These are phyloP conservation scores for Saturnispora ahearnii DNA, from an alignment of 805 yeast species.

Conservation along the genomic window DNA sequence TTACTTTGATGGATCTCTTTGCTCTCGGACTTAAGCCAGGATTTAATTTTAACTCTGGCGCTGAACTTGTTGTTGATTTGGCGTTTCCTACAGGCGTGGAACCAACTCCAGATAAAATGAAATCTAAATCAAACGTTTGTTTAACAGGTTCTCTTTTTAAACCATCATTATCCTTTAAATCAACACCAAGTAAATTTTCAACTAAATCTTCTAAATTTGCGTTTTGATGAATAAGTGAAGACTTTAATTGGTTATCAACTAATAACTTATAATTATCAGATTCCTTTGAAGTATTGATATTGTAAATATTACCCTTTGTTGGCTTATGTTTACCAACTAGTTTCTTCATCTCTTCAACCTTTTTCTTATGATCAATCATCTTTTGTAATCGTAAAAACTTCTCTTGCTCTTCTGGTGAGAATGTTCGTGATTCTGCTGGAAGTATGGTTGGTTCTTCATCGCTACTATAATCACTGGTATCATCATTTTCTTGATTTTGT, in stretches of 20 bases:
- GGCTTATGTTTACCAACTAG: not conserved
- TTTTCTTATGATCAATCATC: conserved; percentile 13
- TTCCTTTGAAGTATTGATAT: conserved; percentile 11
- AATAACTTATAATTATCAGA: conserved; percentile 10
- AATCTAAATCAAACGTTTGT: conserved; percentile 10
- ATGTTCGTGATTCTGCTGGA: conserved; percentile 8
- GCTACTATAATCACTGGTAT: not conserved
- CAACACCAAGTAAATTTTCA: conserved; percentile 9
- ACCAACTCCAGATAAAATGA: not conserved
- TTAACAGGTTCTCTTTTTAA: not conserved
- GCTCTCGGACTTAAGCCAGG: too few species aligned
- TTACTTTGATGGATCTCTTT: not conserved
- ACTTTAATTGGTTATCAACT: conserved; percentile 8
- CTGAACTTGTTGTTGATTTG: not conserved
- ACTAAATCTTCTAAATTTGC: conserved; percentile 11
- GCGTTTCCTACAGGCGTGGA: not conserved
- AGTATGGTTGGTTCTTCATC: not conserved
- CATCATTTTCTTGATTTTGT: not conserved
- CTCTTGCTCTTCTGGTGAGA: conserved; percentile 14
- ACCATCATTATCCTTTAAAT: not conserved
- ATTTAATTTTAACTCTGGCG: not conserved
- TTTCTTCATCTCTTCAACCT: conserved; percentile 10
- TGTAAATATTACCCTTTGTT: conserved; percentile 8
- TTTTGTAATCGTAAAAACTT: conserved; percentile 12
- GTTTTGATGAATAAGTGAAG: not conserved